Percentiles rank a stretch among this genome's conserved stretches.
Evolutionary conservation across 108 stramenopile species (phyloP).

Genomic region (Cylindrotheca closterium): DNA sequence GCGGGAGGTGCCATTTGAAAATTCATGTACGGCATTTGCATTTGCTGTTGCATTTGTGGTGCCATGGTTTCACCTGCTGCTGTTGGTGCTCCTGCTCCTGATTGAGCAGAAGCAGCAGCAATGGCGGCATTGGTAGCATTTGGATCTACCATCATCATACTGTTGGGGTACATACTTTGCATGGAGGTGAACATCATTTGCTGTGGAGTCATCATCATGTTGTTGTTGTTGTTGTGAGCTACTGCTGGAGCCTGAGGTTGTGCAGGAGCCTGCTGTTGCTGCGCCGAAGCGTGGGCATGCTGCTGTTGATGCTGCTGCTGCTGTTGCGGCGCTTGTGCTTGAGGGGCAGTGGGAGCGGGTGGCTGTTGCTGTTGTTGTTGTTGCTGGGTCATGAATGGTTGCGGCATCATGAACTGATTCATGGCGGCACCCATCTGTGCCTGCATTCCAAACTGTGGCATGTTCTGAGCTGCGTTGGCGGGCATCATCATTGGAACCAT

Average conservation of each 20-base stretch:
- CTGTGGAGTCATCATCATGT: neutral
- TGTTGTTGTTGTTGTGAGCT: slow-evolving; percentile 13
- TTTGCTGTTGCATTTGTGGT: slow-evolving; percentile 20
- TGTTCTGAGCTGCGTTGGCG: slow-evolving; percentile 31
- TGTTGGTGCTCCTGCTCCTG: slow-evolving; percentile 6
- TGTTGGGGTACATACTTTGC: neutral
- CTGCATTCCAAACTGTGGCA: slow-evolving; percentile 3
- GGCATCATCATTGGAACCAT: slow-evolving; percentile 87
- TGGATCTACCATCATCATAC: neutral
- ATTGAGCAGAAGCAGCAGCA: slow-evolving; percentile 4
- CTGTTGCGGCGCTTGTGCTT: slow-evolving; percentile 26
- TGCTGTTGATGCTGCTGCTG: slow-evolving; percentile 32
- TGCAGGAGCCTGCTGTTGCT: slow-evolving; percentile 7
- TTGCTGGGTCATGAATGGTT: slow-evolving; percentile 17
- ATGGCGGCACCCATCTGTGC: slow-evolving; percentile 4
- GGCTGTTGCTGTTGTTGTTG: neutral
- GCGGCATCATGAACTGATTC: slow-evolving; percentile 24
- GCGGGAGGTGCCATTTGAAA: too few species aligned
- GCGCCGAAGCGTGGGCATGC: slow-evolving; percentile 11
- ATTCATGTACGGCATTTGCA: slow-evolving; percentile 19
- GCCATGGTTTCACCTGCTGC: slow-evolving; percentile 4
- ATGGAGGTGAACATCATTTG: neutral
- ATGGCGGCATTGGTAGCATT: neutral
- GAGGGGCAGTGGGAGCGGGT: neutral
- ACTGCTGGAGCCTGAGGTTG: neutral